Evolutionary conservation across 805 yeast species (phyloP), one percentile per base, ranked within the genome.

Genomic region (Kazachstania bromeliacearum): DNA sequence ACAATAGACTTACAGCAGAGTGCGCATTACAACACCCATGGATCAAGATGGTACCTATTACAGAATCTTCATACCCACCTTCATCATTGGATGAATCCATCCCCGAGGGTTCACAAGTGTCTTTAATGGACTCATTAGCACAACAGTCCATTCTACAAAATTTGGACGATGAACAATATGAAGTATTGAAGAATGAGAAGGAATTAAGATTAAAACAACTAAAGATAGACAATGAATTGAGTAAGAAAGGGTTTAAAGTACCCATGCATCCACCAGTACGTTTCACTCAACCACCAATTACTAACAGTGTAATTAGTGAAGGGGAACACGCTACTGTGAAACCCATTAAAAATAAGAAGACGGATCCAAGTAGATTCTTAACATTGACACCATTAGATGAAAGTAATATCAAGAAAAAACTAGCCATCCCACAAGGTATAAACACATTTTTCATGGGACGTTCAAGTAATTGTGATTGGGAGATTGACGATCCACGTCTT

Each of bases 11-110:
- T 14, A 75, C 79, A 14, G 96, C 97, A 0, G 64, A 64, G 5
- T 74, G 72, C 37, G 96, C 96, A 0, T 64, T 89, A 31, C 55
- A 64, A 14, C 94, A 85, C 54, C 79, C 80, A 3, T 92, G 98
- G 98, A 64, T 89, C n/a, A 56, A 42, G 22, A 42, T 45, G 40
- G 46, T 41, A 10, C 21, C 28, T 10, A 21, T 15, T 23, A 22
- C 21, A 8, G 35, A 33, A 9, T 23, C 29, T 12, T 34, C 20
- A 16, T 23, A 28, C 7, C 13, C 23, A 19, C 17, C 20, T 18
- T 22, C 15, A 17, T 31, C n/a, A 17, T 28, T 21, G 18, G 16
- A 15, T 14, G 4, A 18, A 15, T 13, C 28, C 16, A 24, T 32
- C 35, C 5, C 17, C 28, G n/a, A n/a, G 16, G 14, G 24, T 18